Percentiles rank a stretch among this genome's conserved stretches.
phyloP scores from a whole-genome alignment of 306 rosid genomes.

The Vigna reflexopilosa region DNA sequence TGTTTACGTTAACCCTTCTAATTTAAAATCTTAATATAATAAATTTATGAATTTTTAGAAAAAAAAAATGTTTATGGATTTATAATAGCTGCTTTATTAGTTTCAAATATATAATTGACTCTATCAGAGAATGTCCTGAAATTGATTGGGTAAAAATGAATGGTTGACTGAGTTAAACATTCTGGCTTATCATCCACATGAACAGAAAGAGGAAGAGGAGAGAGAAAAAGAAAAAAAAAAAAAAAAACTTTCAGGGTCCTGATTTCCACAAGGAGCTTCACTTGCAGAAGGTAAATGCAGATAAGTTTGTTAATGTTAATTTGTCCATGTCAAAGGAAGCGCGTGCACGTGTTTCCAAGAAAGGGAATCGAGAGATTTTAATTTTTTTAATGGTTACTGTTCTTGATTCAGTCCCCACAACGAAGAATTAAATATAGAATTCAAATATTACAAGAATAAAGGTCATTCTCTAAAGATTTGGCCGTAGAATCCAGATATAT shows the following conservation, averaged over 20 bases:
- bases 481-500: constrained; percentile 46
- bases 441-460: constrained; percentile 38
- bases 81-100: no score
- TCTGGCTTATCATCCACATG: neutral
- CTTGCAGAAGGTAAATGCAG: constrained; percentile 24
- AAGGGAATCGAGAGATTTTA: constrained; percentile 24
- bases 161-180: constrained; percentile 33
- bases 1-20: no score
- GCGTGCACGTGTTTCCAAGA: constrained; percentile 45
- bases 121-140: neutral
- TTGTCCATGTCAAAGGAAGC: constrained; percentile 42
- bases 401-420: constrained; percentile 48
- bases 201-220: neutral
- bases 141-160: constrained; percentile 24
- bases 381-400: constrained; percentile 30
- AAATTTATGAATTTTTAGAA: no score
- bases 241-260: neutral
- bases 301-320: constrained; percentile 23
- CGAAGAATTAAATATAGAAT: constrained; percentile 37
- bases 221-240: neutral
- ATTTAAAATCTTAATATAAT: no score
- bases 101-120: neutral
- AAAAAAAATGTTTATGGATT: no score
- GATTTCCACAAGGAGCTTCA: neutral
- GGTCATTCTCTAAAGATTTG: constrained; percentile 41